Evolutionary conservation across 2,329 filamentous ascomycete genomes (phyloP).

Genomic region (Reticulascus tulasneorum): DNA sequence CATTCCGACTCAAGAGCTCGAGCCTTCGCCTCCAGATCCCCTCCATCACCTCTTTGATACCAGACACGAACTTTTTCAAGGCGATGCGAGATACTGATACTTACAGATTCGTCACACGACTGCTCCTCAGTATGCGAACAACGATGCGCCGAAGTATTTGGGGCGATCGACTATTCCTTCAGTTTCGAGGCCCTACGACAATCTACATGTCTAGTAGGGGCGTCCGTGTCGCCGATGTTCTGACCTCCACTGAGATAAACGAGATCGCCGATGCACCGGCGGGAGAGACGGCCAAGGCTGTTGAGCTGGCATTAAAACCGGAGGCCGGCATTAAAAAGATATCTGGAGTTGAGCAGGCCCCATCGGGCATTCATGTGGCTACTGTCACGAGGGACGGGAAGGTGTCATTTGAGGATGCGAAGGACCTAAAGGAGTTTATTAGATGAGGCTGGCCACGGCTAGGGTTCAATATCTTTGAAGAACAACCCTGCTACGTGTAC

Average conservation of each 20-base stretch:
- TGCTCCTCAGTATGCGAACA: slow-evolving; percentile 68
- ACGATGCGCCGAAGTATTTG: slow-evolving; percentile 79
- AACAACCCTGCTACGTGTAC: too few relatives aligned
- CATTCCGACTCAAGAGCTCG: slow-evolving; percentile 83
- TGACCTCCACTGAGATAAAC: slow-evolving; percentile 76
- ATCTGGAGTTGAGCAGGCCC: slow-evolving; percentile 27
- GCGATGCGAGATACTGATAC: slow-evolving; percentile 66
- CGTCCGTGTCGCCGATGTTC: slow-evolving; percentile 69
- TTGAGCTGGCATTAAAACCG: slow-evolving; percentile 41
- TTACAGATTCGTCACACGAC: slow-evolving; percentile 66
- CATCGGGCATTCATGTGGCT: slow-evolving; percentile 50
- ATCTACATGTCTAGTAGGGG: slow-evolving; percentile 87
- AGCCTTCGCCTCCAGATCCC: slow-evolving; percentile 75
- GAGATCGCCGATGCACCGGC: slow-evolving; percentile 83
- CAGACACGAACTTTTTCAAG: slow-evolving; percentile 68
- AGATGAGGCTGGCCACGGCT: too few relatives aligned
- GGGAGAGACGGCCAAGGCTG: slow-evolving; percentile 60
- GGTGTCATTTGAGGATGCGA: slow-evolving; percentile 60
- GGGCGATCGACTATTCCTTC: slow-evolving; percentile 89
- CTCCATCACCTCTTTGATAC: slow-evolving; percentile 59
- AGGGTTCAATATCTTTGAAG: too few relatives aligned
- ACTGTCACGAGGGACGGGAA: slow-evolving; percentile 58
- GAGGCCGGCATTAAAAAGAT: slow-evolving; percentile 25
- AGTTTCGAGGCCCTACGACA: slow-evolving; percentile 82
- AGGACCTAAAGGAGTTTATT: slow-evolving; percentile 54